Conservation (phyloP, 345 rosid genomes). For the Kandelia obovata region DNA sequence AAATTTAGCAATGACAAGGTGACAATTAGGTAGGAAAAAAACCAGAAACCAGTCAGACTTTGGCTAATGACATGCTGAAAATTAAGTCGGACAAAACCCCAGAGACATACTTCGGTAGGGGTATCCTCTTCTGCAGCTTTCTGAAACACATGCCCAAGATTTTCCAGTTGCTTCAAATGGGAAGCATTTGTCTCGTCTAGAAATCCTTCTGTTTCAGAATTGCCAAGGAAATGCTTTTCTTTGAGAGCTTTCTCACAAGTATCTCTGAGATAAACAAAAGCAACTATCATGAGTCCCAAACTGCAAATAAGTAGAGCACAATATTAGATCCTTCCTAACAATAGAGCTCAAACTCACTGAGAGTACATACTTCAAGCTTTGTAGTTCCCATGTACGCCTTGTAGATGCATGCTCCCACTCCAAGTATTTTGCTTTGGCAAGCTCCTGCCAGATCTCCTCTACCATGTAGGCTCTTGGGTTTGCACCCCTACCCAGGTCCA, state of each 20-base stretch:
- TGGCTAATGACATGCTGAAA: not conserved
- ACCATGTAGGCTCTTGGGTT: constrained; percentile 61
- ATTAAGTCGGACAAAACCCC: not conserved
- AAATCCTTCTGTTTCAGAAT: constrained; percentile 50
- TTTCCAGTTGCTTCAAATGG: constrained; percentile 43
- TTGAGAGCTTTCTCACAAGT: constrained; percentile 74
- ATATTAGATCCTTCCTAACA: not conserved
- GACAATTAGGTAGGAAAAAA: not conserved
- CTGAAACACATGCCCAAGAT: constrained; percentile 53
- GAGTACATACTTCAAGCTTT: constrained; percentile 71
- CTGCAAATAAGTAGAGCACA: not conserved
- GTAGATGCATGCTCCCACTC: constrained; percentile 73
- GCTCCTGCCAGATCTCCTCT: constrained; percentile 89
- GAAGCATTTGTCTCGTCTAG: constrained; percentile 38
- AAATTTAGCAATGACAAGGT: not conserved
- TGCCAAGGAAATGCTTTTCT: constrained; percentile 50
- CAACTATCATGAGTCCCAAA: constrained; percentile 12
- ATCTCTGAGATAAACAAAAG: constrained; percentile 48
- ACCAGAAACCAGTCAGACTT: not conserved
- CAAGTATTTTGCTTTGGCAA: constrained; percentile 77
- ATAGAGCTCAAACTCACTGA: constrained; percentile 30
- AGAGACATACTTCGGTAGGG: constrained; percentile 52
- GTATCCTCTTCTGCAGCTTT: constrained; percentile 66
- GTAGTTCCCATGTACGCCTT: constrained; percentile 66
- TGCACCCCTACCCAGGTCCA: constrained; percentile 81